Evolutionary conservation across 257 asterid genomes (phyloP).

Genomic region (Salvia splendens): DNA sequence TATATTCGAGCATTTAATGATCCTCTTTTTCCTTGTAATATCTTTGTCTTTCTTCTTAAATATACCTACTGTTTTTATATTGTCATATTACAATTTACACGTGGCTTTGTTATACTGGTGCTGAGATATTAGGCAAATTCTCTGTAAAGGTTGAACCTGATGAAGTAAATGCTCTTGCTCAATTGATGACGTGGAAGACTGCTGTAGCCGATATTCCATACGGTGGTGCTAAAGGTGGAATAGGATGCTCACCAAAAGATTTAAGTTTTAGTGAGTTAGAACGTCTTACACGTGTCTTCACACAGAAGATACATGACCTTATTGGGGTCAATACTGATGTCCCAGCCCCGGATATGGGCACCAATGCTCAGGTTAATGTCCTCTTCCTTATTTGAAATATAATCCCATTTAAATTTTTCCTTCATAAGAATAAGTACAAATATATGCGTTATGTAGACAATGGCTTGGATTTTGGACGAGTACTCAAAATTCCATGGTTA

Average conservation of each 20-base stretch:
- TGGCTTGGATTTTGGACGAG: slow-evolving; percentile 99
- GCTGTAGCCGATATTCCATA: slow-evolving; percentile 92
- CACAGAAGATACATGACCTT: slow-evolving; percentile 95
- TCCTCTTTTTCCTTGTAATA: not conserved
- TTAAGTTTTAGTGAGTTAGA: slow-evolving; percentile 76
- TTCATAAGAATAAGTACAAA: not conserved
- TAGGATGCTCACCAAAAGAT: slow-evolving; percentile 84
- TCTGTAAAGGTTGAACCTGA: slow-evolving; percentile 77
- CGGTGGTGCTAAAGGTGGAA: slow-evolving; percentile 99
- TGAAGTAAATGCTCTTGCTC: slow-evolving; percentile 98
- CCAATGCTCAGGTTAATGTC: slow-evolving; percentile 81
- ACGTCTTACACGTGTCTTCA: slow-evolving; percentile 95
- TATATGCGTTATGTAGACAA: slow-evolving; percentile 61
- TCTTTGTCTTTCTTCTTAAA: not conserved
- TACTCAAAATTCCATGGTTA: slow-evolving; percentile 95
- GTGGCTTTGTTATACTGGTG: too few species aligned
- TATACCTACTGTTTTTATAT: too few species aligned
- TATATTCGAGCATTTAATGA: not conserved
- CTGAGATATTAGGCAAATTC: too few species aligned
- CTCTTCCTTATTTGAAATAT: not conserved
- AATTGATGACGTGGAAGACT: slow-evolving; percentile 99
- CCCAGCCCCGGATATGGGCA: slow-evolving; percentile 99
- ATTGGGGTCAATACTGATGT: slow-evolving; percentile 89
- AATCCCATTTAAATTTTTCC: slow-evolving; percentile 15
- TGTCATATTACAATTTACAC: not conserved